Evolutionary conservation across 768 basidiomycete genomes (phyloP).

Genomic region (Amanita thiersii): DNA sequence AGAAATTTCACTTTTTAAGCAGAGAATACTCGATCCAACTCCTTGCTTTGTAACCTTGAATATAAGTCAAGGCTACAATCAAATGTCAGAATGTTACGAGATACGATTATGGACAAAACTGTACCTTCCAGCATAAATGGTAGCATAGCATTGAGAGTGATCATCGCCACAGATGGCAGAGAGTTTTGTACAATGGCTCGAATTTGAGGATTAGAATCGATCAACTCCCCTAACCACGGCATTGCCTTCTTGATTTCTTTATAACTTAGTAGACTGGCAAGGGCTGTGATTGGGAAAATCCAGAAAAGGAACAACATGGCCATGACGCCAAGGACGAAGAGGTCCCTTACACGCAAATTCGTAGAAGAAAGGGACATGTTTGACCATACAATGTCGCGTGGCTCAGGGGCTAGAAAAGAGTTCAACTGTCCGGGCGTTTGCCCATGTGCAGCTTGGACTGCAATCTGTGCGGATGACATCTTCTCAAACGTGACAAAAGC

Average conservation of each 20-base stretch:
- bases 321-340: conserved; percentile 65
- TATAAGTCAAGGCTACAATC: conserved; percentile 59
- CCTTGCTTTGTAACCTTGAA: conserved; percentile 84
- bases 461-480: conserved; percentile 93
- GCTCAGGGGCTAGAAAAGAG: conserved; percentile 83
- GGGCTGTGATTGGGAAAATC: conserved; percentile 82
- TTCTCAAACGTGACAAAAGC: conserved; percentile 98
- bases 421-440: conserved; percentile 55
- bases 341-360: conserved; percentile 55
- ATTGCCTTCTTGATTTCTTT: conserved; percentile 85
- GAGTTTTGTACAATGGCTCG: conserved; percentile 92
- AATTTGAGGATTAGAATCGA: conserved; percentile 74
- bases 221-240: conserved; percentile 82
- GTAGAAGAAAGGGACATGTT: conserved; percentile 68
- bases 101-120: conserved; percentile 9
- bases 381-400: conserved; percentile 92
- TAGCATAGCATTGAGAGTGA: conserved; percentile 78
- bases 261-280: conserved; percentile 86
- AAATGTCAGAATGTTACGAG: conserved; percentile 4
- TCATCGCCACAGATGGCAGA: conserved; percentile 85
- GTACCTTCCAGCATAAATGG: conserved; percentile 87
- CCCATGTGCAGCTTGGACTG: conserved; percentile 76
- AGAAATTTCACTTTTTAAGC: conserved; percentile 86
- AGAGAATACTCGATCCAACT: conserved; percentile 93
- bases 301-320: conserved; percentile 79